Base-by-base conservation (phyloP, 805 yeast genomes). In the Yamadazyma philogaea region DNA sequence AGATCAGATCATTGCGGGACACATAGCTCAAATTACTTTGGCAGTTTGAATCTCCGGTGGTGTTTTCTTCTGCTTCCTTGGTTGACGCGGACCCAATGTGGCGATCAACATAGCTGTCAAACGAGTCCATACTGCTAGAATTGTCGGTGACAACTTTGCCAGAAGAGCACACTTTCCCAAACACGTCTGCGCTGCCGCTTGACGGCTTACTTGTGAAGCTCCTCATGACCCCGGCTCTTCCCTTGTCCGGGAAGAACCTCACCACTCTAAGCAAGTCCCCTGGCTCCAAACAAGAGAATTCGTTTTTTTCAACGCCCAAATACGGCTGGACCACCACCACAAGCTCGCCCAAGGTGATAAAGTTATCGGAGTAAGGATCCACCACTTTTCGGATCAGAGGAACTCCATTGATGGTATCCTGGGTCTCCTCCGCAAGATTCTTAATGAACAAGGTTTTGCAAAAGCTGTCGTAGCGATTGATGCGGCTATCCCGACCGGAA, bases 311-410 rank as follows among this genome's bases (percentile, higher is more conserved):
- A 8, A 14, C 26, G 15, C 60, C 65, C 31, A 44, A 37, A 40
- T 55, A 64, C 6, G 63, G 61, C 37, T 56, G 51, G 3, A 61
- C 58, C 4, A 63, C 67, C 11, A 63, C 66, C 2, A 63, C 69
- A 15, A 63, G 54, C 0, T 60, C 60, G 2, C 71, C 71, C 10
- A 62, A 48, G 14, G 41, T n/a, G 15, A 60, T 58, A 10, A 35
- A 22, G 18, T 44, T 52, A 12, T 50, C 50, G 57, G 59, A 62
- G 37, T 45, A 63, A 4, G 68, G 66, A 42, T 64, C 70, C 15
- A 47, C 27, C 1, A 63, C 66, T 24, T 50, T 46, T 30, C 49
- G 50, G 21, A 63, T 46, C 34, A 34, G 37, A 21, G 30, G 37
- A 2, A 21, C 15, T 18, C 37, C 37, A 34, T 34, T 34, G 30